phyloP scores from a whole-genome alignment of 2,329 filamentous ascomycete genomes.

The Fusarium multiceps region DNA sequence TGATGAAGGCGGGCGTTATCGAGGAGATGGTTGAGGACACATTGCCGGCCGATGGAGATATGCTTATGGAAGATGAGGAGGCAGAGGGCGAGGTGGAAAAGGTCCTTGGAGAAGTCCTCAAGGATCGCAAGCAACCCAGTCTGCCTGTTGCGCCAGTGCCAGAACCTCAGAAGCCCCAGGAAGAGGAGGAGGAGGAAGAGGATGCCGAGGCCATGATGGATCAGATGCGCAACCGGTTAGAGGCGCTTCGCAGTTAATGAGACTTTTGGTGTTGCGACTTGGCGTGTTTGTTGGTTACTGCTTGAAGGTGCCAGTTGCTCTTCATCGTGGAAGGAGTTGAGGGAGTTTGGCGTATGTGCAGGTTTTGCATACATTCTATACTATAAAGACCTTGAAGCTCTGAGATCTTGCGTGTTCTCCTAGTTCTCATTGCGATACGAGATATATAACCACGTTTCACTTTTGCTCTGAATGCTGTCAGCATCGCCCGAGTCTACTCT shows the following conservation, averaged over 20 bases:
- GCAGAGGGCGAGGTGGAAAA: conserved; percentile 88
- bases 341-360: conserved; percentile 36
- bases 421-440: neutral
- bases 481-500: neutral
- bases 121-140: conserved; percentile 76
- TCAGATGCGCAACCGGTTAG: conserved; percentile 91
- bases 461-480: neutral
- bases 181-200: conserved; percentile 72
- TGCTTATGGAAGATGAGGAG: conserved; percentile 80
- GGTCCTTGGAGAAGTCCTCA: conserved; percentile 89
- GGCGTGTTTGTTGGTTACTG: conserved; percentile 4
- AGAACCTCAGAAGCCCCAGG: conserved; percentile 64
- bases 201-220: conserved; percentile 91
- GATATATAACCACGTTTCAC: conserved; percentile 6
- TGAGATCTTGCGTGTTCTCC: neutral
- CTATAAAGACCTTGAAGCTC: conserved; percentile 11
- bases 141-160: conserved; percentile 66
- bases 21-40: conserved; percentile 96
- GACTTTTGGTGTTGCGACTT: neutral
- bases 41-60: conserved; percentile 78
- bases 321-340: conserved; percentile 36
- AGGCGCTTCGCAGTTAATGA: conserved; percentile 84
- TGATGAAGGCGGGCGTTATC: conserved; percentile 95
- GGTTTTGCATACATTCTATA: conserved; percentile 35
- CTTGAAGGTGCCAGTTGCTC: conserved; percentile 19